Conservation (phyloP, 352 stramenopile species). For the Phytophthora hybrid region DNA sequence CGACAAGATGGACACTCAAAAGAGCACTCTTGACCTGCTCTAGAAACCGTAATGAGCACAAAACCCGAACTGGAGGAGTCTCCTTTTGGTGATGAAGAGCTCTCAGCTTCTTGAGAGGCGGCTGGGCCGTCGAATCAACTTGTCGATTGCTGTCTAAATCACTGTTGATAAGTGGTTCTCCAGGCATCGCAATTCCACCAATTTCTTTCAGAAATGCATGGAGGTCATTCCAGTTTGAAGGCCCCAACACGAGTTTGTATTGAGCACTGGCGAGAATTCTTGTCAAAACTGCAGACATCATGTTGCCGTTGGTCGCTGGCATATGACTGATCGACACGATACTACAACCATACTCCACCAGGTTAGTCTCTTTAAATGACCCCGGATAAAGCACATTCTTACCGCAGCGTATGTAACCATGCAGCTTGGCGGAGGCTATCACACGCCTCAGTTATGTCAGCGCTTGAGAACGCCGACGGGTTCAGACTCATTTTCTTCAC, state of each 20-base stretch:
- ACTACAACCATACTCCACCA: constrained; percentile 4
- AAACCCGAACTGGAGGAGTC: constrained; percentile 41
- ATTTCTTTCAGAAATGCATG: constrained; percentile 27
- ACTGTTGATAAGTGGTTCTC: not conserved
- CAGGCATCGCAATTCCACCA: not conserved
- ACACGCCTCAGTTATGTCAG: constrained; percentile 65
- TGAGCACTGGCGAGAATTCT: constrained; percentile 42
- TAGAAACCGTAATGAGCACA: constrained; percentile 56
- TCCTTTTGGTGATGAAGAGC: constrained; percentile 25
- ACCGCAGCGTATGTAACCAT: constrained; percentile 77
- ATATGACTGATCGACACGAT: constrained; percentile 35
- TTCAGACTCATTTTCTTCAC: constrained; percentile 62
- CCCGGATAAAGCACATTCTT: constrained; percentile 2
- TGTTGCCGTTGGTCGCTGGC: constrained; percentile 16
- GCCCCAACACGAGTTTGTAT: constrained; percentile 53
- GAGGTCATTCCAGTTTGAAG: constrained; percentile 53
- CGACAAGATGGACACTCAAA: not conserved
- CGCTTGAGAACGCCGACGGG: constrained; percentile 46
- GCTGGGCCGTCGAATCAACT: constrained; percentile 12
- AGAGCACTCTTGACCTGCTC: constrained; percentile 35
- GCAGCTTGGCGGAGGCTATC: constrained; percentile 61
- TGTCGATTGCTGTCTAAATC: constrained; percentile 6
- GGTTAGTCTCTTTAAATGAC: constrained; percentile 4
- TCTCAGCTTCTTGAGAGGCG: constrained; percentile 36
- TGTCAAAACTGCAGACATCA: constrained; percentile 28